Base-by-base conservation (phyloP, 441 rosid species). In the Populus hybrid region DNA sequence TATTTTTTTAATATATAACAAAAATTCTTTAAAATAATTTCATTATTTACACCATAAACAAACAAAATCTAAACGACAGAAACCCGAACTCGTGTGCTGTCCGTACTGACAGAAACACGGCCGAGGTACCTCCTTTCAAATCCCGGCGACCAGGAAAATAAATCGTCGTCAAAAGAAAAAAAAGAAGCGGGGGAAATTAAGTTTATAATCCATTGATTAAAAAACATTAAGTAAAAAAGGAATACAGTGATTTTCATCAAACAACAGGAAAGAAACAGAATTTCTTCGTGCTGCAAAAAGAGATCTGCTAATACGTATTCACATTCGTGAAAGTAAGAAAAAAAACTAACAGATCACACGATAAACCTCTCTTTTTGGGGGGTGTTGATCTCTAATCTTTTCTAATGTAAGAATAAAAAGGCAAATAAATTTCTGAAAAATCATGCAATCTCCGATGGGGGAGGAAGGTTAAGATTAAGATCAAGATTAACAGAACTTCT, bases 381-480 rank as follows among this genome's bases (percentile, higher is more conserved):
- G 61, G 21, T 20, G 8, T 26, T 33, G 68, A 56, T 74, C 7
- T 31, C 14, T 69, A 73, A 64, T 74, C 42, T 69, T 56, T 42
- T 18, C 80, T 63, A 68, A 0, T 26, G 12, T 33, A 64, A 71
- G 20, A 31, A 20, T 12, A 69, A 20, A 31, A 35, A 9, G 64
- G 66, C 12, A 71, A 53, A 29, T 29, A 73, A 42, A 16, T 53
- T 53, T 53, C 18, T 20, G 2, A 20, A 53, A 53, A 53, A 6
- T 53, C 61, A 64, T 87, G 82, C 89, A 72, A 87, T 88, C 36
- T 87, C 92, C 18, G 84, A 82, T 3, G 81, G 78, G 5, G 97
- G 91, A 26, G 91, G 89, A 69, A 89, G 83, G 71, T 93, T 91
- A 68, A 91, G 83, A 79, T 79, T 80, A 9, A 84, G 83, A 53